Evolutionary conservation across 2,329 filamentous ascomycete species (phyloP).

Genomic region (Venturia carpophila): DNA sequence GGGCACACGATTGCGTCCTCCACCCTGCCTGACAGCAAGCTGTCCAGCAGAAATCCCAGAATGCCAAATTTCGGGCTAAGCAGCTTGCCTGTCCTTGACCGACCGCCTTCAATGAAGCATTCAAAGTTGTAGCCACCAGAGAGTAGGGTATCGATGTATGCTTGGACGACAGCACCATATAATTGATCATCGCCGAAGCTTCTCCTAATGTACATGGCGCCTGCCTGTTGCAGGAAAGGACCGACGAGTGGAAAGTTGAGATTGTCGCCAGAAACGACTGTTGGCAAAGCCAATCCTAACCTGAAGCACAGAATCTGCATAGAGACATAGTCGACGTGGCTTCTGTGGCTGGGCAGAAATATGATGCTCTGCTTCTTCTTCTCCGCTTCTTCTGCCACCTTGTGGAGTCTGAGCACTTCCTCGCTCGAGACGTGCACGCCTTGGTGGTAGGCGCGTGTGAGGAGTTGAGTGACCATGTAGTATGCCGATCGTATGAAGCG

Average conservation of each 20-base stretch:
- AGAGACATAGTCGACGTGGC: slow-evolving; percentile 93
- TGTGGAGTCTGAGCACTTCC: slow-evolving; percentile 75
- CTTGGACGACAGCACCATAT: slow-evolving; percentile 87
- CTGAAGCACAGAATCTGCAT: slow-evolving; percentile 94
- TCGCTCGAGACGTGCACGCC: slow-evolving; percentile 94
- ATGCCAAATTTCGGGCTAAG: slow-evolving; percentile 94
- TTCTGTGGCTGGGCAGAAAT: slow-evolving; percentile 89
- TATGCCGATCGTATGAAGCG: slow-evolving; percentile 87
- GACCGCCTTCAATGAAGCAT: slow-evolving; percentile 96
- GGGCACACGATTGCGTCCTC: slow-evolving; percentile 90
- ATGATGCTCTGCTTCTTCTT: slow-evolving; percentile 91
- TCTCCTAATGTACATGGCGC: slow-evolving; percentile 89
- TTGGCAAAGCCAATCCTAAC: slow-evolving; percentile 77
- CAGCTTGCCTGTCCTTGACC: slow-evolving; percentile 88
- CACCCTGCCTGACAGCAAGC: slow-evolving; percentile 77
- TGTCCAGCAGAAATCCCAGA: slow-evolving; percentile 83
- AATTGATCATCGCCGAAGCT: slow-evolving; percentile 88
- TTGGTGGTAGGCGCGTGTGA: slow-evolving; percentile 91
- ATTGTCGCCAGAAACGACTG: slow-evolving; percentile 92
- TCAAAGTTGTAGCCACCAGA: slow-evolving; percentile 91
- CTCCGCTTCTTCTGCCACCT: slow-evolving; percentile 73
- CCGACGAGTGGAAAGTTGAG: slow-evolving; percentile 89
- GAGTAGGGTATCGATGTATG: slow-evolving; percentile 87
- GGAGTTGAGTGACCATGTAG: slow-evolving; percentile 76
- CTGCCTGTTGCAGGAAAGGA: slow-evolving; percentile 86